Percentiles rank a stretch among this genome's conserved stretches.
These are phyloP conservation scores for Asterella californica DNA, from an alignment of 225 moss, liverwort and hornwort species.

Conservation along the genomic window DNA sequence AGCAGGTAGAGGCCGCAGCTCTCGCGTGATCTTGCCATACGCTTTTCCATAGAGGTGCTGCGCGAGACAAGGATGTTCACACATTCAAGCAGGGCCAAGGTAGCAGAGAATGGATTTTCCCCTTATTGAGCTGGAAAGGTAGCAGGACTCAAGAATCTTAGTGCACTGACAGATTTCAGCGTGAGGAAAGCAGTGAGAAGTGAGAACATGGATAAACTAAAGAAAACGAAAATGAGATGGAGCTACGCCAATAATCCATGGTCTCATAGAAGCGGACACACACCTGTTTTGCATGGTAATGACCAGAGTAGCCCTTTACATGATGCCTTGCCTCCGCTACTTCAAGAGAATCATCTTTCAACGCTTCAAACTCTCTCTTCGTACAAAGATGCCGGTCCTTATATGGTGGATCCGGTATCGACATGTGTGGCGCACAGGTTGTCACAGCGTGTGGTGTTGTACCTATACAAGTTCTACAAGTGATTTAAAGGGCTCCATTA, in stretches of 20 bases:
- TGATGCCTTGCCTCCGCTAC: slow-evolving; percentile 90
- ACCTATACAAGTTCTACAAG: slow-evolving; percentile 70
- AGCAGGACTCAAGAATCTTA: background rate
- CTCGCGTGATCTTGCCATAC: slow-evolving; percentile 67
- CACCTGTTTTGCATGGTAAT: slow-evolving; percentile 79
- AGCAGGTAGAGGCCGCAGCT: slow-evolving; percentile 57
- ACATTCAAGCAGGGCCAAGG: background rate
- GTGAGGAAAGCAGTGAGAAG: background rate
- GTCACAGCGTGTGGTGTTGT: slow-evolving; percentile 64
- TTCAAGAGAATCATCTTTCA: slow-evolving; percentile 81
- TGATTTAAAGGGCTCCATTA: background rate
- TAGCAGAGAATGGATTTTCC: background rate
- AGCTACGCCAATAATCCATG: background rate
- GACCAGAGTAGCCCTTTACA: slow-evolving; percentile 86
- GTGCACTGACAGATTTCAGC: background rate
- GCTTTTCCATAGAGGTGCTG: slow-evolving; percentile 88
- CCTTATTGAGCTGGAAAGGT: too few relatives aligned
- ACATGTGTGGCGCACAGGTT: slow-evolving; percentile 54
- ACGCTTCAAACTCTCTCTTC: slow-evolving; percentile 59
- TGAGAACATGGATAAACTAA: too few relatives aligned
- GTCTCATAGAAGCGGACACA: background rate
- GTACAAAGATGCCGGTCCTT: slow-evolving; percentile 55
- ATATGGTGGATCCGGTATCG: slow-evolving; percentile 73
- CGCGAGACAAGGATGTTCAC: slow-evolving; percentile 9
- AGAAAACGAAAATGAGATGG: background rate